phyloP scores from a whole-genome alignment of 257 asterid species.

The Solanum chaucha region DNA sequence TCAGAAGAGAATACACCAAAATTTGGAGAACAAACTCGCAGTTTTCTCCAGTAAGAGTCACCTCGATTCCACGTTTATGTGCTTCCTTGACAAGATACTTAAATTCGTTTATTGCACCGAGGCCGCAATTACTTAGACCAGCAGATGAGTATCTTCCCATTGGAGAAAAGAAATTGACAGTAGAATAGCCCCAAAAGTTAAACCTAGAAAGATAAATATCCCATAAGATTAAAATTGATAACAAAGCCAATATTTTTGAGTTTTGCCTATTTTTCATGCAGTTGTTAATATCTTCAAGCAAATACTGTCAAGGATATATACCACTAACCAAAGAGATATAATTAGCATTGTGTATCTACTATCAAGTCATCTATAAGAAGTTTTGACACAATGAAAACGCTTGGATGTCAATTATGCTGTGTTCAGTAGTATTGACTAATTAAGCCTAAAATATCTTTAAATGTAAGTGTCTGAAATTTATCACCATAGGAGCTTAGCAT shows the following conservation, averaged over 20 bases:
- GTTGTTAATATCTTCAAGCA: not conserved
- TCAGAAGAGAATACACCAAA: constrained; percentile 3
- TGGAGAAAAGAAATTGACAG: constrained; percentile 89
- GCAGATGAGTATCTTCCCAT: constrained; percentile 85
- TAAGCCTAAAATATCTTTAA: too few species aligned
- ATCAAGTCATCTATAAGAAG: too few species aligned
- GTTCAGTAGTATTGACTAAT: too few species aligned
- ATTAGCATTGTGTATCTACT: not conserved
- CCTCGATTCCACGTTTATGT: constrained; percentile 93
- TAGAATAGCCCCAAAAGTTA: constrained; percentile 99
- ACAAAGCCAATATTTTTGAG: not conserved
- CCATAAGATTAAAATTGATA: not conserved
- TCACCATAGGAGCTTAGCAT: too few species aligned
- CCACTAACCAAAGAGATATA: not conserved
- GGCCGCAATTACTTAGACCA: constrained; percentile 48
- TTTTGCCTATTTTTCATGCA: not conserved
- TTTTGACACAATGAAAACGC: too few species aligned
- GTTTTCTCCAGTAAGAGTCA: constrained; percentile 9
- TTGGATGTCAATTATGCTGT: too few species aligned
- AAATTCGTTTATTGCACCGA: constrained; percentile 76
- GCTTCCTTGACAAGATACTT: constrained; percentile 90
- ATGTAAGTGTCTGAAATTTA: too few species aligned
- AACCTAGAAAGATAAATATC: constrained; percentile 35
- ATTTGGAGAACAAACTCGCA: not conserved
- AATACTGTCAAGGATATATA: not conserved